These are phyloP conservation scores for Dactylis glomerata DNA, from an alignment of 176 grass and related monocot genomes.

Conservation along the genomic window DNA sequence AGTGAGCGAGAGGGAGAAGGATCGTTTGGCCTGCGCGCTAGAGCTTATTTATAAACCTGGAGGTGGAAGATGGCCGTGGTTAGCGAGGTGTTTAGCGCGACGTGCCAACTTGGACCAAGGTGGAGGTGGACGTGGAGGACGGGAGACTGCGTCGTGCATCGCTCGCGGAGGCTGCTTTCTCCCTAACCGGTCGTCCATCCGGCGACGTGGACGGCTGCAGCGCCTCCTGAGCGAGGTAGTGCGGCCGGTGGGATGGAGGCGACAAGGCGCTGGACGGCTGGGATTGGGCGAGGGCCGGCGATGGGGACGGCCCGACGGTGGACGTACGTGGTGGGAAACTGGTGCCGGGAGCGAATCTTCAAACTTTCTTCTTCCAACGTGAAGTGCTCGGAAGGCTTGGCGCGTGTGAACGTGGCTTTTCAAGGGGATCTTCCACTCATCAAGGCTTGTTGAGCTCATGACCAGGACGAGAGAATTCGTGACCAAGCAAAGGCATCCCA, in stretches of 20 bases:
- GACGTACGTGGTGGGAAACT: slow-evolving; percentile 31
- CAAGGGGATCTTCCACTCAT: slow-evolving; percentile 23
- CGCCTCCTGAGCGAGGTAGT: background rate
- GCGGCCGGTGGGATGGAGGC: slow-evolving; percentile 23
- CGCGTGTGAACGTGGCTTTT: slow-evolving; percentile 37
- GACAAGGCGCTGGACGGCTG: background rate
- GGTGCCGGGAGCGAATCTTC: slow-evolving; percentile 17
- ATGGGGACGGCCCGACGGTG: slow-evolving; percentile 3
- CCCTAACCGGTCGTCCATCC: background rate
- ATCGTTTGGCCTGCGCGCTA: background rate
- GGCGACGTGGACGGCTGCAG: slow-evolving; percentile 32
- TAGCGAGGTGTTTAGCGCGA: background rate
- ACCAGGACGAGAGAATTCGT: background rate
- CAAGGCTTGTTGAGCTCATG: background rate
- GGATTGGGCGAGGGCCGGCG: background rate
- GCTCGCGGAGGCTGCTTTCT: background rate
- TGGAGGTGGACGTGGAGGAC: background rate
- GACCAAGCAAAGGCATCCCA: too few relatives aligned
- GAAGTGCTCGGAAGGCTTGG: background rate
- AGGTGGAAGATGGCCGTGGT: background rate
- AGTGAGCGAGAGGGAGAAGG: background rate
- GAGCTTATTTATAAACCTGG: slow-evolving; percentile 30
- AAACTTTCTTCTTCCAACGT: slow-evolving; percentile 1
- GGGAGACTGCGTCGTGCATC: slow-evolving; percentile 19
- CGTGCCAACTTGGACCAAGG: slow-evolving; percentile 16